Evolutionary conservation across 148 eudicot species (phyloP), one percentile per base, ranked within the genome.

Genomic region (Pouteria glomerata): DNA sequence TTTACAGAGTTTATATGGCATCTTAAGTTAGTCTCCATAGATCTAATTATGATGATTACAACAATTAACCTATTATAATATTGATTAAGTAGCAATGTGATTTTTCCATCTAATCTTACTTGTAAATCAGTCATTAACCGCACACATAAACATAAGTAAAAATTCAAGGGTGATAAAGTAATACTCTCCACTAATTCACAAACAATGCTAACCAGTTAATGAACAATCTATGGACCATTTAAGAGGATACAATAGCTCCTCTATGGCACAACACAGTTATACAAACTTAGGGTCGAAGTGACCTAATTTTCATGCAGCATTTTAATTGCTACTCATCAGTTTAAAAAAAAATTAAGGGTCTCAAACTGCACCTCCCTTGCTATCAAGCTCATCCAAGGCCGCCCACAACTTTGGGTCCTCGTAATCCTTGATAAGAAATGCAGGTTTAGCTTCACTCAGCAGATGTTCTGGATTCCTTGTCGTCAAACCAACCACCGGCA

Each of bases 331-430:
- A n/a, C n/a, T n/a, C n/a, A n/a, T n/a, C n/a, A n/a, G n/a, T n/a
- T n/a, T n/a, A n/a, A n/a, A n/a, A n/a, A n/a, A n/a, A n/a, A 21
- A n/a, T 78, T 63, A 78, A 41, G 64, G 65, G 45, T 60, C 73
- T 70, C 76, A 74, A 63, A 61, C 69, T 45, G 50, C 73, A 16
- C 75, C 78, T 34, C 81, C 76, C 64, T 78, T 81, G 68, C 77
- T 88, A 50, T 84, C 91, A 41, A 91, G 77, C 76, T 82, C 96
- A 64, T 94, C 96, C 80, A 94, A 69, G 63, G 88, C 93, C 61
- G 81, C 89, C 98, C 98, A 94, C 51, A 94, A 69, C 53, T 89
- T 87, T 0, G 97, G 82, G 70, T 94, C 97, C 56, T 74, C 92
- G n/a, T 90, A 94, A 68, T 87, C 85, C 75, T 86, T 85, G 33